Conservation (phyloP, 2,329 filamentous ascomycete species). For the Plenodomus tracheiphilus region DNA sequence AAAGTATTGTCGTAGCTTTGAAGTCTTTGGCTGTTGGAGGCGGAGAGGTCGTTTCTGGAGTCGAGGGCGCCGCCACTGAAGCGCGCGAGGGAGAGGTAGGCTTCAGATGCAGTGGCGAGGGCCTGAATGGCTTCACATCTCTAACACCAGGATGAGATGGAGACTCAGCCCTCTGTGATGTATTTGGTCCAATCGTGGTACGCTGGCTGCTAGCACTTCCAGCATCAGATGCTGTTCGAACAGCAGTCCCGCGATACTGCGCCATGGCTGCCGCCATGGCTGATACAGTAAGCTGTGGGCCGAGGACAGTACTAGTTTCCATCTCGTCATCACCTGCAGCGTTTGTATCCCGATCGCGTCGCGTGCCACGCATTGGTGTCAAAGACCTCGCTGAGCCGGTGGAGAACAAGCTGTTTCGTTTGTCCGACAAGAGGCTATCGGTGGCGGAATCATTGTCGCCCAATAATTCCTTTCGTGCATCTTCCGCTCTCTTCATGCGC, state of each 20-base stretch:
- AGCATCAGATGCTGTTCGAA: conserved; percentile 35
- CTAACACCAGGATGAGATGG: conserved; percentile 24
- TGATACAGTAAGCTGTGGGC: conserved; percentile 22
- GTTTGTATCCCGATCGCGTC: conserved; percentile 17
- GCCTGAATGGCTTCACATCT: conserved; percentile 32
- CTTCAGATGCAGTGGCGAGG: conserved; percentile 39
- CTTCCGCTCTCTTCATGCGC: conserved; percentile 34
- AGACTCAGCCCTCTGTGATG: conserved; percentile 23
- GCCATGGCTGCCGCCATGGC: conserved; percentile 20
- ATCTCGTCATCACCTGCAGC: conserved; percentile 25
- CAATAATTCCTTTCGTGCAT: conserved; percentile 29
- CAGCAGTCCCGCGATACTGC: conserved; percentile 32
- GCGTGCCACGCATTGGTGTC: conserved; percentile 34
- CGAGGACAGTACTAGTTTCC: conserved; percentile 35
- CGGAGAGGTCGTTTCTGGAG: conserved; percentile 18
- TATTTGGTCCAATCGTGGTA: conserved; percentile 38
- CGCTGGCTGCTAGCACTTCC: conserved; percentile 42
- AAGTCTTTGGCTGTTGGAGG: conserved; percentile 27
- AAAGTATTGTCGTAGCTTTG: conserved; percentile 59
- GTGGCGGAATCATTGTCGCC: conserved; percentile 37
- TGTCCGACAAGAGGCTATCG: conserved; percentile 35
- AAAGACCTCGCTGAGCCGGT: conserved; percentile 26
- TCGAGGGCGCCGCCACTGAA: conserved; percentile 19
- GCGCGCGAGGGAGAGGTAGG: conserved; percentile 34
- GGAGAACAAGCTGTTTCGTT: conserved; percentile 36